Evolutionary conservation across 2,329 filamentous ascomycete genomes (phyloP), one percentile per base, ranked within the genome.

Genomic region (Dactylella cylindrospora): DNA sequence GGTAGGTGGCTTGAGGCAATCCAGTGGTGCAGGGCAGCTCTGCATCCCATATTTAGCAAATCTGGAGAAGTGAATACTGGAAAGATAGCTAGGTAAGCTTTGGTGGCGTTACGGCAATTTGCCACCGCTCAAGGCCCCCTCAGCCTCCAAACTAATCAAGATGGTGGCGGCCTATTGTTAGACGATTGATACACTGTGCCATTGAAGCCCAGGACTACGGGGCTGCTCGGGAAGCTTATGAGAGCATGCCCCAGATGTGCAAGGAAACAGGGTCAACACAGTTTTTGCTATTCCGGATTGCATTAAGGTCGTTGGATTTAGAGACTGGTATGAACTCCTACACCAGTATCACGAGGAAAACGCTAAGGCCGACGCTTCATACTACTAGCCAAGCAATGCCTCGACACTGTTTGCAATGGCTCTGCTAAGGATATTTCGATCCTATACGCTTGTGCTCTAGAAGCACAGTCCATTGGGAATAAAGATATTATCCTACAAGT

Each of bases 371-470:
- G 44, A 71, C 46, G 26, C 12, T 66, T 38, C 15, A 47, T 19
- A 40, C 28, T 13, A 0, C 70, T 78, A 70, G 84, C 84, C n/a
- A 72, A 76, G 15, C 77, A 82, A 38, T 88, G 84, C 68, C 77
- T 95, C 2, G 75, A 81, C 20, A 71, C 73, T 1, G 74, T 95
- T 20, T 79, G 77, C 51, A 76, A 76, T n/a, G 70, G 75, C 5
- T 75, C 77, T 0, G 70, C 75, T 0, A 77, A 79, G 17, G 79
- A 84, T 26, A 75, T 77, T 15, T 81, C 82, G 10, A 80, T 89
- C 35, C 76, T 96, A 0, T 89, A 90, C 66, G 86, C 88, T 1
- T 95, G 90, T 67, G 81, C 88, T 17, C 74, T 88, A 22, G 88
- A 94, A 71, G 85, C 88, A 2, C 83, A 90, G 43, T 76, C 82